Evolutionary conservation across 305 asterid genomes (phyloP), one percentile per base, ranked within the genome.

Genomic region (Fraxinus floribunda): DNA sequence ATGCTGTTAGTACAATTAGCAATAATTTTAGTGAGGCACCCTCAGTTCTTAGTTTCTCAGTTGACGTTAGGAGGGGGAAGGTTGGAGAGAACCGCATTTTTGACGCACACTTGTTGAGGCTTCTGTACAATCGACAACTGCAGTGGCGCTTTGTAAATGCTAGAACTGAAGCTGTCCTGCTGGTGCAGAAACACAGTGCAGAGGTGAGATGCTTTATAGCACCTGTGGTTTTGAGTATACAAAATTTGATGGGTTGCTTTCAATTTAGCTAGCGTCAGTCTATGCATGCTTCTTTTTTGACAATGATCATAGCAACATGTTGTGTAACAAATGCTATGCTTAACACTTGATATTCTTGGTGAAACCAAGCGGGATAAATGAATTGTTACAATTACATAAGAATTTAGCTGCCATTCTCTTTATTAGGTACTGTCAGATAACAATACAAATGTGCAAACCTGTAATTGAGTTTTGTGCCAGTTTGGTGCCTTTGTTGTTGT

Each of bases 81-180:
- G 96, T 92, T 39, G 99, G 97, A 85, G 98, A 93, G 89, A 91
- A 90, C 83, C 85, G 88, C 85, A 92, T 92, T 68, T 85, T 93
- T 6, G 98, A 94, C 80, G 99, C 98, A 72, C 98, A 92, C 80
- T 64, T 91, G 46, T 85, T 97, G 91, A 92, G 98, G 85, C 98
- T 97, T 90, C 82, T 97, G 62, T 93, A 94, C 83, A 94, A 97
- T 86, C 92, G 97, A 78, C 91, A 93, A 86, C 86, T 97, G 87
- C 99, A 97, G 83, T 94, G 98, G 98, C 93, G 98, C 83, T 92
- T 94, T 85, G 96, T 89, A 75, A 93, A 91, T 84, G 97, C 99
- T 82, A 90, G 91, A 84, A 91, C 89, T 62, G 98, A 94, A 87
- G 96, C 90, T 55, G 87, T 90, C 81, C 86, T 91, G 86, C 84